phyloP scores from a whole-genome alignment of 352 stramenopile species.

The Pythium myriotylum region DNA sequence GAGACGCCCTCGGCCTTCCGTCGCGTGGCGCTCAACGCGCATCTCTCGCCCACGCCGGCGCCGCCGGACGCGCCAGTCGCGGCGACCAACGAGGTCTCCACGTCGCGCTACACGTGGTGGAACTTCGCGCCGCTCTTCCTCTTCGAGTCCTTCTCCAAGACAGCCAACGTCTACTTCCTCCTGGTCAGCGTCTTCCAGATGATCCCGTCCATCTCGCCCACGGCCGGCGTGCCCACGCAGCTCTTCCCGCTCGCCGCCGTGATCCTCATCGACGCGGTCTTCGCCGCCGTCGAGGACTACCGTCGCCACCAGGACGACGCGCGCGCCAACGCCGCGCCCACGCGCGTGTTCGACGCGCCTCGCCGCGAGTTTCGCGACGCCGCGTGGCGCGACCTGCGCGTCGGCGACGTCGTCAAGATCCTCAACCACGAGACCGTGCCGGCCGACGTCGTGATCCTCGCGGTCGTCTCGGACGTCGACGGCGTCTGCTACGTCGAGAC shows the following conservation, averaged over 20 bases:
- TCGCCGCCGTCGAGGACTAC: slow-evolving; percentile 79
- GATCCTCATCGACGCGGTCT: slow-evolving; percentile 75
- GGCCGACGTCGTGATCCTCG: slow-evolving; percentile 75
- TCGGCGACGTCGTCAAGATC: slow-evolving; percentile 79
- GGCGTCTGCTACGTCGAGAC: slow-evolving; percentile 90
- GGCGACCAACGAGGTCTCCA: slow-evolving; percentile 65
- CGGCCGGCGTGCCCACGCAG: slow-evolving; percentile 74
- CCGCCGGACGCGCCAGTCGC: background rate
- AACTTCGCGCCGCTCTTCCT: slow-evolving; percentile 84
- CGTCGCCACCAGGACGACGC: slow-evolving; percentile 74
- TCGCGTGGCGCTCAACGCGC: too few species aligned
- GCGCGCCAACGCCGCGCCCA: slow-evolving; percentile 64
- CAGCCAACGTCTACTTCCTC: slow-evolving; percentile 86
- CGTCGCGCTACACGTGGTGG: slow-evolving; percentile 87
- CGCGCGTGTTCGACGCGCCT: slow-evolving; percentile 57
- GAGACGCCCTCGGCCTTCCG: too few species aligned
- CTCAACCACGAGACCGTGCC: slow-evolving; percentile 75
- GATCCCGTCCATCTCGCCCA: slow-evolving; percentile 77
- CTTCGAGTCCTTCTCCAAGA: slow-evolving; percentile 85
- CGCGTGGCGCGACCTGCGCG: slow-evolving; percentile 72
- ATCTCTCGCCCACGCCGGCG: too few species aligned
- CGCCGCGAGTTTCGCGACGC: slow-evolving; percentile 73
- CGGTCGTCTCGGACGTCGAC: slow-evolving; percentile 46
- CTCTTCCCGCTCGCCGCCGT: slow-evolving; percentile 79
- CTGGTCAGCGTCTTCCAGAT: slow-evolving; percentile 86